Conservation (phyloP, 202 grass and related monocot species). For the Panicum virgatum region DNA sequence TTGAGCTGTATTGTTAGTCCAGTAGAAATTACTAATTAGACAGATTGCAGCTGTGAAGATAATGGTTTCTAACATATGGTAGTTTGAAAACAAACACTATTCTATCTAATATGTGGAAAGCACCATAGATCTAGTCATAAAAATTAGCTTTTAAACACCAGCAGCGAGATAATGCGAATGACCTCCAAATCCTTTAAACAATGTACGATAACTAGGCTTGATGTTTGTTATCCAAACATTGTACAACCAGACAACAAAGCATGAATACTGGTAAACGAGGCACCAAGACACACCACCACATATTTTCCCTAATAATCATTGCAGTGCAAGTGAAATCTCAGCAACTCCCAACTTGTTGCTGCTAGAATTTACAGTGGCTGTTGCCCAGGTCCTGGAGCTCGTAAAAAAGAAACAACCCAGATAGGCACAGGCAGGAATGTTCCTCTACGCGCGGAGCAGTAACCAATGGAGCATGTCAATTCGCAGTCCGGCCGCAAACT, state of each 20-base stretch:
- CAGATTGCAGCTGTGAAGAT: background rate
- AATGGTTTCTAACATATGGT: background rate
- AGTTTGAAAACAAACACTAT: background rate
- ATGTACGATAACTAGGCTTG: background rate
- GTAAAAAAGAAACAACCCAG: no score
- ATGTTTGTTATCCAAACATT: background rate
- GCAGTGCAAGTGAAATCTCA: no score
- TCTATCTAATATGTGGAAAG: background rate
- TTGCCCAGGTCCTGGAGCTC: background rate
- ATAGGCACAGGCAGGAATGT: no score
- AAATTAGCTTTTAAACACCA: slow-evolving; percentile 4
- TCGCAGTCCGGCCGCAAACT: no score
- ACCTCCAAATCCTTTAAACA: background rate
- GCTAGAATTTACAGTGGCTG: background rate
- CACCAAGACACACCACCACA: background rate
- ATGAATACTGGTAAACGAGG: background rate
- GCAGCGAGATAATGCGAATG: background rate
- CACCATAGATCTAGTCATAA: background rate
- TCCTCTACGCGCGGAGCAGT: no score
- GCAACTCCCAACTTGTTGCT: background rate
- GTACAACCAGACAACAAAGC: background rate
- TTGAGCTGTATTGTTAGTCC: background rate
- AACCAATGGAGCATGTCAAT: no score
- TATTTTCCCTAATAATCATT: background rate
- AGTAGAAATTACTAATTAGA: background rate